Evolutionary conservation across 305 asterid genomes (phyloP), one percentile per base, ranked within the genome.

Genomic region (Solanum aculeatissimum): DNA sequence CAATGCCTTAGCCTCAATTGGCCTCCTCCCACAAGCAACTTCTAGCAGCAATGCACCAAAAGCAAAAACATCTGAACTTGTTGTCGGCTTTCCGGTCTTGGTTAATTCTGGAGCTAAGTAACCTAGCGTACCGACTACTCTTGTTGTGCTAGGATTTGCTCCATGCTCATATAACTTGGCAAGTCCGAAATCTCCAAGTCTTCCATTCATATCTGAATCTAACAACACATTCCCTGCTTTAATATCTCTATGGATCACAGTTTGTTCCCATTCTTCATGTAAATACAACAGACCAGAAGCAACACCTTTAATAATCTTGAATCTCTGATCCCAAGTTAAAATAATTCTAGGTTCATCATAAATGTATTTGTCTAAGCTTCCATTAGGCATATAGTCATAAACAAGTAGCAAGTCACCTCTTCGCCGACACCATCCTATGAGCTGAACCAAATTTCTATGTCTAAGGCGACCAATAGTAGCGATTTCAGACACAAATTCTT

Each of bases 91-190:
- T 1, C 98, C 94, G 0, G 93, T 93, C 47, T 84, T 90, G n/a
- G 98, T 91, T 32, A 93, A 88, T 85, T 94, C 98, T 2, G 97
- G 97, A 29, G 98, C 95, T 77, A 94, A 58, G 86, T 94, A 94
- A 2, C 95, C 98, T 65, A 93, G 84, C 0, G 97, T 94, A 51
- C 97, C 98, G 69, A 94, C 98, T 14, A 92, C 97, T 58, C 89
- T 88, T 4, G 98, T 94, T 18, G 95, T 94, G 87, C 86, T 66
- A 6, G 97, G 91, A 43, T 89, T 90, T 49, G 89, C 58, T 7
- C 92, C 94, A 13, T 89, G 98, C 43, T 94, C 95, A 10, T 92
- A 91, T 9, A 94, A 43, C 89, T 89, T 94, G 3, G 98, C 98
- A 0, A 94, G 92, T 40, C 98, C 98, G 6, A 94, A 94, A 70